Evolutionary conservation across 78 protist genomes (phyloP).

Genomic region (Guillardia theta): DNA sequence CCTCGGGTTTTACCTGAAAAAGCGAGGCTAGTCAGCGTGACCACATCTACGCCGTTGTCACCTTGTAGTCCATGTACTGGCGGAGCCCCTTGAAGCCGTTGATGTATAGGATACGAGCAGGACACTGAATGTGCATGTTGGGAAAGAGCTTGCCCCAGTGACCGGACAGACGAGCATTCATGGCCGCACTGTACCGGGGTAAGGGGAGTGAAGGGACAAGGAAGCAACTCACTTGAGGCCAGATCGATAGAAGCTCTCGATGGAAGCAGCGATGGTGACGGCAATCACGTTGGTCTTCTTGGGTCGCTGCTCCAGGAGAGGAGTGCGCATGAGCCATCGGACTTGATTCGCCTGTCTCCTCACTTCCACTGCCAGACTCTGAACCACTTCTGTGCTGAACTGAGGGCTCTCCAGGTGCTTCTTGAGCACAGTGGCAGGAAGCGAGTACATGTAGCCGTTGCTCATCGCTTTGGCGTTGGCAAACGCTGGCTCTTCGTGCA

Average conservation of each 20-base stretch:
- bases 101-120: constrained; percentile 58
- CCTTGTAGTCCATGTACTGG: constrained; percentile 16
- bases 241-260: constrained; percentile 57
- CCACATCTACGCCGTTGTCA: background rate
- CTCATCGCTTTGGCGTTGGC: background rate
- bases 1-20: constrained; percentile 33
- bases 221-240: background rate
- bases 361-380: background rate
- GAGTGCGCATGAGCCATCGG: constrained; percentile 35
- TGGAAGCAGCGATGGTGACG: constrained; percentile 48
- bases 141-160: constrained; percentile 37
- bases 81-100: constrained; percentile 61
- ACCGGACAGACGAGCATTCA: constrained; percentile 35
- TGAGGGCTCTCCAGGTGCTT: background rate
- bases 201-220: background rate
- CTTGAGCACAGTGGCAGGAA: background rate
- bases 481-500: constrained; percentile 15
- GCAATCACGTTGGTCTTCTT: constrained; percentile 41
- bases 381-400: constrained; percentile 4
- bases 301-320: constrained; percentile 39
- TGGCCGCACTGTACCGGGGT: constrained; percentile 16
- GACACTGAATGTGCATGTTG: constrained; percentile 49
- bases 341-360: constrained; percentile 5
- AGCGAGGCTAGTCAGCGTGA: background rate
- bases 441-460: background rate